Evolutionary conservation across 1,284 basidiomycete species (phyloP).

Genomic region (Pseudozyma tsukubaensis): DNA sequence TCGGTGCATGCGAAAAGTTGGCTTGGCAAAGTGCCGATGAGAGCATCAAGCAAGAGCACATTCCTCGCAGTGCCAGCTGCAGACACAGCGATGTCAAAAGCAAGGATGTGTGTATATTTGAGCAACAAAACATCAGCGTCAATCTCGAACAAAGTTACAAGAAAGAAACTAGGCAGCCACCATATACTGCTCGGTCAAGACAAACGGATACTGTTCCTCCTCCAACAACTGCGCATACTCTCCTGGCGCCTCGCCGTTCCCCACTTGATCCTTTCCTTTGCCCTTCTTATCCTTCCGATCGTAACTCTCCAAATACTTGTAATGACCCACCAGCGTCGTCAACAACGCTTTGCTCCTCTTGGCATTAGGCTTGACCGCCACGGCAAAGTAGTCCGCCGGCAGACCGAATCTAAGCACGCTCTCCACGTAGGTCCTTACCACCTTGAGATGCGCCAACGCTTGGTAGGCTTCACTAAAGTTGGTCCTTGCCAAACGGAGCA

Average conservation of each 20-base stretch:
- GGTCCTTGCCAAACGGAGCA: constrained; percentile 89
- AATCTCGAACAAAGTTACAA: not conserved
- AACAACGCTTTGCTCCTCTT: constrained; percentile 83
- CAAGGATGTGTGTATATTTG: not conserved
- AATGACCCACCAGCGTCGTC: constrained; percentile 79
- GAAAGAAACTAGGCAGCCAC: constrained; percentile 23
- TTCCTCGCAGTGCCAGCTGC: too few relatives aligned
- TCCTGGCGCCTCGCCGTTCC: constrained; percentile 57
- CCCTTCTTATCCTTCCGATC: constrained; percentile 27
- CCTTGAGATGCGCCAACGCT: constrained; percentile 91
- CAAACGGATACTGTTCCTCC: constrained; percentile 65
- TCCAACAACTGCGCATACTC: constrained; percentile 65
- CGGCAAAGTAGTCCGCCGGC: constrained; percentile 87
- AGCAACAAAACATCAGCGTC: not conserved
- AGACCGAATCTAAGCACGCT: constrained; percentile 95
- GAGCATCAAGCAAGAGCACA: too few relatives aligned
- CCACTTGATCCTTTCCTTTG: constrained; percentile 15
- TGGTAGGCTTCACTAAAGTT: constrained; percentile 98
- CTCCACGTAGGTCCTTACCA: constrained; percentile 90
- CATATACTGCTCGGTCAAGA: constrained; percentile 63
- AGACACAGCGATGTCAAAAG: not conserved
- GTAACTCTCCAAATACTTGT: constrained; percentile 79
- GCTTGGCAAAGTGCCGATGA: too few relatives aligned
- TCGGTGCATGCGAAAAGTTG: not conserved
- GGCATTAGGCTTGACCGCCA: constrained; percentile 82